These are phyloP conservation scores for Kondoa subrosea DNA, from an alignment of 768 basidiomycete species.

Conservation along the genomic window DNA sequence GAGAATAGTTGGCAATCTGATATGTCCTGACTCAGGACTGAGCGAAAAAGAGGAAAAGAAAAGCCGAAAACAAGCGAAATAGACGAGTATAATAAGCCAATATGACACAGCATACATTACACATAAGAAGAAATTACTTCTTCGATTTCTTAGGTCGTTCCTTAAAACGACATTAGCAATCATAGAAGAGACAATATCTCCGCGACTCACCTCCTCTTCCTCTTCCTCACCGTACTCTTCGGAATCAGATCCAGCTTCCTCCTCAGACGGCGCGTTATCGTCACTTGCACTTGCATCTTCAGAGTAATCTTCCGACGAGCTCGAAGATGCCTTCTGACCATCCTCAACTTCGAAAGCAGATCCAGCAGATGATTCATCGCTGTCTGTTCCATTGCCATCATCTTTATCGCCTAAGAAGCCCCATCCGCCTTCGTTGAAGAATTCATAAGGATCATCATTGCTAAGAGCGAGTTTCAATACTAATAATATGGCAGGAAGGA, in stretches of 20 bases:
- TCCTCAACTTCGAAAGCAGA: background rate
- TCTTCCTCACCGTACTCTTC: background rate
- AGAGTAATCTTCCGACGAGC: background rate
- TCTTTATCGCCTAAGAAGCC: slow-evolving; percentile 65
- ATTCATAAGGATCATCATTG: slow-evolving; percentile 85
- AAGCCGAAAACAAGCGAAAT: too few species aligned
- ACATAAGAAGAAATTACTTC: too few species aligned
- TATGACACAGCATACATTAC: too few species aligned
- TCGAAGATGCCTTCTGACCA: background rate
- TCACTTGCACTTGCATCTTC: background rate
- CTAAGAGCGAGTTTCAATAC: slow-evolving; percentile 3
- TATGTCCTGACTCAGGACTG: too few species aligned
- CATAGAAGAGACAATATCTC: too few species aligned
- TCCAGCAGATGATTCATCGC: background rate
- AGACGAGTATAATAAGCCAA: too few species aligned
- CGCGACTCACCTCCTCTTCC: background rate
- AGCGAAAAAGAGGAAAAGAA: too few species aligned
- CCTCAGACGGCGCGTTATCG: background rate
- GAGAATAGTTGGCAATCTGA: too few species aligned
- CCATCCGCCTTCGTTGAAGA: slow-evolving; percentile 96
- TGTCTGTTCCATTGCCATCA: slow-evolving; percentile 41
- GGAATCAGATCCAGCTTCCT: background rate
- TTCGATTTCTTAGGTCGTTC: too few species aligned
- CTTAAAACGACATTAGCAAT: too few species aligned
- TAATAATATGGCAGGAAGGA: background rate